Evolutionary conservation across 1,284 basidiomycete genomes (phyloP), one percentile per base, ranked within the genome.

Genomic region (Neolentinus lepideus): DNA sequence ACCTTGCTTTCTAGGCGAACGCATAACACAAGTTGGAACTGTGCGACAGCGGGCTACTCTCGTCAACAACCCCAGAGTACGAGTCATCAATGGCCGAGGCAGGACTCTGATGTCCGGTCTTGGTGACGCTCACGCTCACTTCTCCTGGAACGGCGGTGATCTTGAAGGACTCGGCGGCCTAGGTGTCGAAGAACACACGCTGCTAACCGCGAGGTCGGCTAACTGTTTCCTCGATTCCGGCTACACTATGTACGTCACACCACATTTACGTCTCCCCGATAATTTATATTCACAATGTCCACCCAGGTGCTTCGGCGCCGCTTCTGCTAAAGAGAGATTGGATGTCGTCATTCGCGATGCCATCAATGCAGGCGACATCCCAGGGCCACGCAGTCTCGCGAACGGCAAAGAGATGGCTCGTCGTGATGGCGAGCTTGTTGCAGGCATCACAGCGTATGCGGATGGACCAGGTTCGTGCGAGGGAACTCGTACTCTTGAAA

Each of bases 341-440:
- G 68, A 69, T 33, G 46, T 63, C 35, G 68, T 63, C 21, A 10
- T 69, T 27, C 65, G 69, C 19, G 60, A 71, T 16, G 66, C 68
- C 3, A 69, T 69, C 51, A 63, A 65, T 10, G 59, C 64, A 0
- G 67, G 68, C 26, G 61, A 68, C 8, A 62, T 70, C 38, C 68
- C 67, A 1, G 67, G 67, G 0, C 67, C 67, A 48, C 64, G 67
- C 14, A 69, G 60, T 56, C 67, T 70, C 2, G 67, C 67, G 1
- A 65, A 58, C 54, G 68, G 62, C 11, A 63, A 68, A 43, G 66
- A 69, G 66, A 67, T 71, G 61, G 69, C 69, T 9, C 68, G 66
- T 1, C 62, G 54, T 24, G 61, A 59, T 21, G 69, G 69, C 24
- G 63, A 66, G 16, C 66, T 70, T 3, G 60, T 59, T 25, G 62